These are phyloP conservation scores for Paracorniculantispora psalliotae DNA, from an alignment of 2,329 filamentous ascomycete species.

Conservation along the genomic window DNA sequence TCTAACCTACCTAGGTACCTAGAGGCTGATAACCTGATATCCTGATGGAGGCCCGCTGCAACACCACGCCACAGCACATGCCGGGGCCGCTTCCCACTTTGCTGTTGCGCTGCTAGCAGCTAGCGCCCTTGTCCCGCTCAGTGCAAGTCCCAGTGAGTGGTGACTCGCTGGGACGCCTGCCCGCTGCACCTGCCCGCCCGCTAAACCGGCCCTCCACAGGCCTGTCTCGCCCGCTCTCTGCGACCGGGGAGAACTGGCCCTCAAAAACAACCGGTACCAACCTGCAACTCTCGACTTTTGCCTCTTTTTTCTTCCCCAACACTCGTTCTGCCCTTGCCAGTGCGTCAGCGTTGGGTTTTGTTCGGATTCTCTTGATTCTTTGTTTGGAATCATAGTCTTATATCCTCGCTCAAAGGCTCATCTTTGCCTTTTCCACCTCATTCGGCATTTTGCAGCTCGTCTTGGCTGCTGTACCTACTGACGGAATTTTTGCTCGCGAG, in stretches of 20 bases:
- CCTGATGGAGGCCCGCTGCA: too few species aligned
- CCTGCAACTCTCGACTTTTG: slow-evolving; percentile 5
- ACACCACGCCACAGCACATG: neutral
- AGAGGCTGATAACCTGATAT: too few species aligned
- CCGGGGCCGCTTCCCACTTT: neutral
- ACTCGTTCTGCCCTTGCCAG: slow-evolving; percentile 7
- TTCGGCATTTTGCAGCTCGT: neutral
- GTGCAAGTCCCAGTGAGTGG: too few species aligned
- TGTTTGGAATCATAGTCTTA: too few species aligned
- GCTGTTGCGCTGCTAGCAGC: too few species aligned
- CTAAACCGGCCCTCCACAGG: neutral
- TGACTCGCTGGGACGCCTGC: neutral
- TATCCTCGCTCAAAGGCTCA: too few species aligned
- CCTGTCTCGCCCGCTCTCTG: neutral
- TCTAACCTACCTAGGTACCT: too few species aligned
- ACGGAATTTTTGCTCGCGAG: neutral
- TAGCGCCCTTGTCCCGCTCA: neutral
- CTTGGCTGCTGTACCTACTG: neutral
- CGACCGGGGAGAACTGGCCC: slow-evolving; percentile 1
- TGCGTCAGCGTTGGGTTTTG: neutral
- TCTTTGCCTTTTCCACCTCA: neutral
- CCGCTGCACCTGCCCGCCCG: neutral
- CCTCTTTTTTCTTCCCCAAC: slow-evolving; percentile 10
- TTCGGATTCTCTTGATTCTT: too few species aligned
- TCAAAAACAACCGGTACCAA: slow-evolving; percentile 8